Conservation (phyloP, 352 stramenopile species). For the Phytophthora vignae region DNA sequence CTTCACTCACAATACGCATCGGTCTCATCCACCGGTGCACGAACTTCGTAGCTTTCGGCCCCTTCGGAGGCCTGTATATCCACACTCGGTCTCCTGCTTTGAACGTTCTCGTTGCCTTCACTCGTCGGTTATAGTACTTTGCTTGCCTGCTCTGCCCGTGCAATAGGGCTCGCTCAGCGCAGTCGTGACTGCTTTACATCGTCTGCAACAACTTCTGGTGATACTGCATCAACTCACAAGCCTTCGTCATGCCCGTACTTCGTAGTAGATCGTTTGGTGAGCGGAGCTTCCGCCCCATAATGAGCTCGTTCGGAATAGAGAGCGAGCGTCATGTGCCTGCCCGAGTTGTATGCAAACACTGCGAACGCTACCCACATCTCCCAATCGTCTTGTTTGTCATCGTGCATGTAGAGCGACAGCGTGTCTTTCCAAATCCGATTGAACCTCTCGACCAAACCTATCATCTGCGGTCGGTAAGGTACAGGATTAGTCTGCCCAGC, state of each 20-base stretch:
- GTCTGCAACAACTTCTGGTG: background rate
- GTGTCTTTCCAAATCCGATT: background rate
- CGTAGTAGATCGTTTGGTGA: background rate
- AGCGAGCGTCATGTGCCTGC: background rate
- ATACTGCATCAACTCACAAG: background rate
- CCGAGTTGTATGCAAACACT: background rate
- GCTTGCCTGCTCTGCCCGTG: background rate
- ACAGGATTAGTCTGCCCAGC: background rate
- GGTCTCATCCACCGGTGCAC: background rate
- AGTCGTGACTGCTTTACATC: background rate
- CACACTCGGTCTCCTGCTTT: background rate
- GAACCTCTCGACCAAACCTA: background rate
- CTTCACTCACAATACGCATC: background rate
- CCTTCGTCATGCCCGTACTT: background rate
- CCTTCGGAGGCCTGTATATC: background rate
- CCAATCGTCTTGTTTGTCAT: background rate
- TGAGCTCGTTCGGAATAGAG: background rate
- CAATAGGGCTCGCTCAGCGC: background rate
- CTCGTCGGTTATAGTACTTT: background rate
- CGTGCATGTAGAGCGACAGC: background rate
- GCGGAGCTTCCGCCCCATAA: background rate
- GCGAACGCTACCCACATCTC: background rate
- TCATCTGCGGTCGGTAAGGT: background rate
- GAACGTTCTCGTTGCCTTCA: background rate
- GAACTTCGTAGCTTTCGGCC: background rate